phyloP scores from a whole-genome alignment of 257 asterid genomes.

The Linaria vulgaris region DNA sequence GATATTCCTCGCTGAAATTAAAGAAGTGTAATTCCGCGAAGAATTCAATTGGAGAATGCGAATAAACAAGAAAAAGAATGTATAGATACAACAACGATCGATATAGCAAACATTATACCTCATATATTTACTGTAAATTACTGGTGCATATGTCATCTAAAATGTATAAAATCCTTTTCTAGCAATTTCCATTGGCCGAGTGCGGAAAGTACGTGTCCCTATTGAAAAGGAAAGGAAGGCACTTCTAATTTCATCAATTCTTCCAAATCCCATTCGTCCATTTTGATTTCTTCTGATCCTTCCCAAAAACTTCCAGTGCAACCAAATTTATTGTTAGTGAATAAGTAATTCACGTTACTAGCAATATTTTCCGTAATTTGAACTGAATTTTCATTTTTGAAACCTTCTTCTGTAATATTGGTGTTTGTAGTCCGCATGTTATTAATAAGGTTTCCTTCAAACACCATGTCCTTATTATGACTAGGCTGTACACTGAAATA shows the following conservation, averaged over 20 bases:
- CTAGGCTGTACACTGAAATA: conserved; percentile 40
- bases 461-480: neutral
- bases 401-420: conserved; percentile 20
- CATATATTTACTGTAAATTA: no score
- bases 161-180: no score
- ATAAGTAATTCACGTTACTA: conserved; percentile 11
- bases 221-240: conserved; percentile 50
- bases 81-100: no score
- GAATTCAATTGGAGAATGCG: no score
- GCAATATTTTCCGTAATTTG: conserved; percentile 21
- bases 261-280: conserved; percentile 62
- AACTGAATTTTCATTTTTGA: conserved; percentile 20
- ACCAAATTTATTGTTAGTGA: conserved; percentile 34
- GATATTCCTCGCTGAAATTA: no score
- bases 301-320: conserved; percentile 48
- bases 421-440: no score
- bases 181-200: no score
- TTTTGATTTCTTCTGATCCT: conserved; percentile 44
- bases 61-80: no score
- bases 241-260: conserved; percentile 68
- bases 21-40: no score
- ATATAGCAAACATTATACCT: no score
- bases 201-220: no score
- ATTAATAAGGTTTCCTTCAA: conserved; percentile 31
- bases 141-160: no score